Conservation (phyloP, 1,139 yeast genomes). For the Taphrina pruni region DNA sequence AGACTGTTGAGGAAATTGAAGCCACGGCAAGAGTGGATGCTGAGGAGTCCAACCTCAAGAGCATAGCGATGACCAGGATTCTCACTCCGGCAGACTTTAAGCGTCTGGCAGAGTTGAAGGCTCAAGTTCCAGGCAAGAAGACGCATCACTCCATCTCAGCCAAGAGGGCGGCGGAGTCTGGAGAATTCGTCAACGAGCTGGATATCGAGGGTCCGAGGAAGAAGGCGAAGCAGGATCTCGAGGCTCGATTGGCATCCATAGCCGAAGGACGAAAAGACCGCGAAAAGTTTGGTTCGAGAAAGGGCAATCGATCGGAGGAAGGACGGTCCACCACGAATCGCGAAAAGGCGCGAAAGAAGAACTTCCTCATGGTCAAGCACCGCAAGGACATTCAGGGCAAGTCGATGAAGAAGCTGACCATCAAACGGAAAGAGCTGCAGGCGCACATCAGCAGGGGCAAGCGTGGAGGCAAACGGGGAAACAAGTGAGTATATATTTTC, state of each 20-base stretch:
- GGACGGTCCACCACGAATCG: slow-evolving; percentile 89
- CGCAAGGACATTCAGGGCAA: slow-evolving; percentile 93
- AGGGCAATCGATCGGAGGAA: slow-evolving; percentile 71
- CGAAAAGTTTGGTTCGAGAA: slow-evolving; percentile 85
- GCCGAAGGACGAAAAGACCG: slow-evolving; percentile 92
- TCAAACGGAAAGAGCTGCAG: slow-evolving; percentile 80
- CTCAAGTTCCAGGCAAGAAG: slow-evolving; percentile 49
- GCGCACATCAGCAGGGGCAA: slow-evolving; percentile 60
- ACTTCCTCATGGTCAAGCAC: slow-evolving; percentile 97
- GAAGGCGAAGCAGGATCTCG: slow-evolving; percentile 77
- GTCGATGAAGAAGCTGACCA: slow-evolving; percentile 84
- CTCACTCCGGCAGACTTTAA: slow-evolving; percentile 98
- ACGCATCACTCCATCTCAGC: slow-evolving; percentile 33
- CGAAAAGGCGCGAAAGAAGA: slow-evolving; percentile 98
- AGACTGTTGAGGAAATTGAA: slow-evolving; percentile 35
- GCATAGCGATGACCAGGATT: slow-evolving; percentile 73
- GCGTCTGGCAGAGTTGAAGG: slow-evolving; percentile 82
- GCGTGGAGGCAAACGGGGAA: slow-evolving; percentile 39
- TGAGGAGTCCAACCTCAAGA: slow-evolving; percentile 54
- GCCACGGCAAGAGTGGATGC: slow-evolving; percentile 45
- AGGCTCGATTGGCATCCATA: slow-evolving; percentile 85
- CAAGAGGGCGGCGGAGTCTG: slow-evolving; percentile 44
- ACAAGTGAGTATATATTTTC: slow-evolving; percentile 7
- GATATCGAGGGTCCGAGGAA: slow-evolving; percentile 81
- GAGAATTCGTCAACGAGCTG: slow-evolving; percentile 77